Base-by-base conservation (phyloP, 768 basidiomycete species). In the Tulasnella sp. region DNA sequence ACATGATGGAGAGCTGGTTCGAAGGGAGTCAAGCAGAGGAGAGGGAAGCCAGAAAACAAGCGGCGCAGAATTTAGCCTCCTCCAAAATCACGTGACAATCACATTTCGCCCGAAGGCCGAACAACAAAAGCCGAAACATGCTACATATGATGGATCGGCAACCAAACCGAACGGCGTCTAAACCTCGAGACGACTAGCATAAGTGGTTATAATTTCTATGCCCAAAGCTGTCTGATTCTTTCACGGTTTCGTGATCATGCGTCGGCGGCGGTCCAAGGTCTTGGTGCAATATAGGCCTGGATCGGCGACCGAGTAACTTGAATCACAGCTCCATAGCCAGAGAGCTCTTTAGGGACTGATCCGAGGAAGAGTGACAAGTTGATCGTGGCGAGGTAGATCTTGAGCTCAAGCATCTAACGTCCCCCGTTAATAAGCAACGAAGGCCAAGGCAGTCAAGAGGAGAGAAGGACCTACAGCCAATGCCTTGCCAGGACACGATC, bases 11-110 rank as follows among this genome's bases (percentile, higher is more conserved):
- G 5, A 25, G 34, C 25, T 22, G 68, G n/a, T n/a, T n/a, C 37
- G 64, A 42, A 38, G n/a, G 64, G 74, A 76, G 74, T 76, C 67
- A 76, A 76, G 25, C 38, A 42, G 71, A 72, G 36, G 45, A 22
- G 19, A 72, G 71, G 31, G 36, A 52, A 40, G 19, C 29, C 39
- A 42, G 39, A 36, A 36, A 70, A 37, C 67, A 14, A 67, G 67
- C 29, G 67, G 17, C 29, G 67, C 31, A 70, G 68, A 36, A 70
- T 38, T 70, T 37, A 70, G 37, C 37, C 54, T 58, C 54, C n/a
- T 8, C 7, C 1, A 22, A 29, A 22, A 58, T n/a, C 54, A 58
- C 34, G 42, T 74, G 49, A 54, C 31, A 31, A 25, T 64, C 17
- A 64, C 25, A 19, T 58, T 74, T 42, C 39, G 31, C 12, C 39